phyloP scores from a whole-genome alignment of 2,329 filamentous ascomycete species.

The Fusarium sp. region DNA sequence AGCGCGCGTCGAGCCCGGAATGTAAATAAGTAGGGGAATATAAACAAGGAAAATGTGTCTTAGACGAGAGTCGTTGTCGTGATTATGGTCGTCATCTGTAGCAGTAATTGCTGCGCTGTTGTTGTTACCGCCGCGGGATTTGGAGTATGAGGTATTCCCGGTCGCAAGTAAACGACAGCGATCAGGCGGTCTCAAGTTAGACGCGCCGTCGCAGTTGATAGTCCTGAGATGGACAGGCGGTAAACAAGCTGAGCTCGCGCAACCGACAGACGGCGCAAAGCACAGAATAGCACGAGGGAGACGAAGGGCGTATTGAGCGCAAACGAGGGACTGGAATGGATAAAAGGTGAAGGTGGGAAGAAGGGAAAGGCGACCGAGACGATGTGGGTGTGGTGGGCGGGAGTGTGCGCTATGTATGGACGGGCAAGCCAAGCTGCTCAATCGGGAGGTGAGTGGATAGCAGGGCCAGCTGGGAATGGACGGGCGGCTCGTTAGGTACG shows the following conservation, averaged over 20 bases:
- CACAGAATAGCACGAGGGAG: slow-evolving; percentile 39
- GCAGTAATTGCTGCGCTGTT: slow-evolving; percentile 25
- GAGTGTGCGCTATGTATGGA: slow-evolving; percentile 49
- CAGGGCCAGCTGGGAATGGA: slow-evolving; percentile 36
- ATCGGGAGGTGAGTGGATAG: slow-evolving; percentile 30
- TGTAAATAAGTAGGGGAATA: slow-evolving; percentile 5
- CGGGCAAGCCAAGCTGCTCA: slow-evolving; percentile 28
- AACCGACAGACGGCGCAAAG: slow-evolving; percentile 42
- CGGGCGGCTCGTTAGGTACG: slow-evolving; percentile 17
- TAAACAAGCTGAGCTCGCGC: slow-evolving; percentile 39
- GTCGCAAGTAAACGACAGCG: slow-evolving; percentile 40
- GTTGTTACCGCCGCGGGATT: slow-evolving; percentile 33
- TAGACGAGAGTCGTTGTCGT: slow-evolving; percentile 19
- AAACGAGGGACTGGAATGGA: slow-evolving; percentile 56
- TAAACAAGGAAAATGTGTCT: slow-evolving; percentile 30
- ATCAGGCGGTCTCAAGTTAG: slow-evolving; percentile 26
- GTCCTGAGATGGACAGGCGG: slow-evolving; percentile 28
- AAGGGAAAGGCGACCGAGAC: slow-evolving; percentile 45
- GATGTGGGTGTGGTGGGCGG: slow-evolving; percentile 48
- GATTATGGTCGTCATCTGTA: slow-evolving; percentile 24
- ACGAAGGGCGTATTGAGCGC: slow-evolving; percentile 46
- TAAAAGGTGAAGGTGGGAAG: slow-evolving; percentile 52
- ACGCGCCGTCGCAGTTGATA: slow-evolving; percentile 40
- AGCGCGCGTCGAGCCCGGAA: slow-evolving; percentile 22
- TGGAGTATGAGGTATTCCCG: slow-evolving; percentile 17